phyloP scores from a whole-genome alignment of 108 stramenopile species.

The Fragilariopsis cylindrus region DNA sequence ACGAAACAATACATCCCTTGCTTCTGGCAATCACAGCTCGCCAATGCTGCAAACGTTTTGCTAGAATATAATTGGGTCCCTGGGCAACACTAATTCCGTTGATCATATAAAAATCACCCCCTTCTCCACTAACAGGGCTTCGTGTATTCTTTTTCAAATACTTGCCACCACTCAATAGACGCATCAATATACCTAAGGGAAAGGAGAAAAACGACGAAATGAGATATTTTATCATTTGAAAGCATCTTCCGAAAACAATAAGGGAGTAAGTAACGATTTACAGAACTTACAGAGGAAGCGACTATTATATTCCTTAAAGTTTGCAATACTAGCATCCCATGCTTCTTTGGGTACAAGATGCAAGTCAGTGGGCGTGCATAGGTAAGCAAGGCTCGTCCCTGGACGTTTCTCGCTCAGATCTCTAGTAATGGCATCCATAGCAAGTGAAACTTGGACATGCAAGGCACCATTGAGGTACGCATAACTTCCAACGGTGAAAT shows the following conservation, averaged over 20 bases:
- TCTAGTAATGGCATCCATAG: slow-evolving; percentile 92
- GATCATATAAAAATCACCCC: slow-evolving; percentile 64
- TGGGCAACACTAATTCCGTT: slow-evolving; percentile 95
- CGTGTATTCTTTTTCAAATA: slow-evolving; percentile 76
- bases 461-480: slow-evolving; percentile 96
- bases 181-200: slow-evolving; percentile 55
- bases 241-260: neutral
- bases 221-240: slow-evolving; percentile 5
- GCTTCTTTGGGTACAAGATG: slow-evolving; percentile 93
- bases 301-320: slow-evolving; percentile 68
- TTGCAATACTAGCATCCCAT: slow-evolving; percentile 70
- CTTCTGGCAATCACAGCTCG: slow-evolving; percentile 90
- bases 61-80: slow-evolving; percentile 96
- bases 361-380: slow-evolving; percentile 98
- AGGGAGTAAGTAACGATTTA: neutral
- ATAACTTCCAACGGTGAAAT: slow-evolving; percentile 91
- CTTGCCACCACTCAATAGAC: slow-evolving; percentile 64
- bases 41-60: slow-evolving; percentile 99
- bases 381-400: slow-evolving; percentile 90
- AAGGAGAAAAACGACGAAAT: slow-evolving; percentile 14
- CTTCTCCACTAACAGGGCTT: slow-evolving; percentile 63
- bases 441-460: slow-evolving; percentile 94
- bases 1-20: slow-evolving; percentile 90
- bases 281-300: slow-evolving; percentile 62
- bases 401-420: slow-evolving; percentile 80